Evolutionary conservation across 345 rosid species (phyloP).

Genomic region (Tarenaya hassleriana): DNA sequence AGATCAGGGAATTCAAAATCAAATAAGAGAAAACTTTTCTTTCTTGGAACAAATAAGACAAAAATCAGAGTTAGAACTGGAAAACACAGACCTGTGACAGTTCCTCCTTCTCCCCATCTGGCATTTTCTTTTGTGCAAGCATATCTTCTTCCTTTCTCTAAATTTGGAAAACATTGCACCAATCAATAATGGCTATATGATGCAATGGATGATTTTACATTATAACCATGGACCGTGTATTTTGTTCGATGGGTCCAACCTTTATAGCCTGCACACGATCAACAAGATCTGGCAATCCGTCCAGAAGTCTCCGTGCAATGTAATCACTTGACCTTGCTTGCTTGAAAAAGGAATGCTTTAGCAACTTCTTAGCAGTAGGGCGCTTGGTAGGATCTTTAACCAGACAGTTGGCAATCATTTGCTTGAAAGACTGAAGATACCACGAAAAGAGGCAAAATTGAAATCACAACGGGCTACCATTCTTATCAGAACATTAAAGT

Average conservation of each 20-base stretch:
- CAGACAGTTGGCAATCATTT: conserved; percentile 98
- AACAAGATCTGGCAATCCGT: conserved; percentile 91
- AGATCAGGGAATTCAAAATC: background rate
- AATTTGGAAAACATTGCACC: conserved; percentile 23
- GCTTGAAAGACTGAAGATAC: conserved; percentile 81
- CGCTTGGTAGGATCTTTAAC: conserved; percentile 96
- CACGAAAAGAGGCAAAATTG: conserved; percentile 18
- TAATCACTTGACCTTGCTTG: conserved; percentile 94
- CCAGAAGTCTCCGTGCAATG: conserved; percentile 64
- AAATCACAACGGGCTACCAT: conserved; percentile 6
- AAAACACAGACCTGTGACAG: conserved; percentile 71
- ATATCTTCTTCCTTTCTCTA: conserved; percentile 96
- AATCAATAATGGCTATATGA: conserved; percentile 15
- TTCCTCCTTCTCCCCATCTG: conserved; percentile 89
- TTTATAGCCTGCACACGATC: conserved; percentile 84
- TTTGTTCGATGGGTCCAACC: conserved; percentile 35
- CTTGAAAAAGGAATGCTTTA: conserved; percentile 92
- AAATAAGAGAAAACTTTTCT: background rate
- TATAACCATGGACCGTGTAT: conserved; percentile 3
- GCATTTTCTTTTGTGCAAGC: conserved; percentile 99
- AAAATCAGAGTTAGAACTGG: conserved; percentile 14
- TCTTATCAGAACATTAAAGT: conserved; percentile 1
- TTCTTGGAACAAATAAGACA: background rate
- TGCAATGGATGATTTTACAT: background rate
- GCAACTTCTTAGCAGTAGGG: conserved; percentile 76